phyloP scores from a whole-genome alignment of 306 rosid genomes.

The Dicorynia guianensis region DNA sequence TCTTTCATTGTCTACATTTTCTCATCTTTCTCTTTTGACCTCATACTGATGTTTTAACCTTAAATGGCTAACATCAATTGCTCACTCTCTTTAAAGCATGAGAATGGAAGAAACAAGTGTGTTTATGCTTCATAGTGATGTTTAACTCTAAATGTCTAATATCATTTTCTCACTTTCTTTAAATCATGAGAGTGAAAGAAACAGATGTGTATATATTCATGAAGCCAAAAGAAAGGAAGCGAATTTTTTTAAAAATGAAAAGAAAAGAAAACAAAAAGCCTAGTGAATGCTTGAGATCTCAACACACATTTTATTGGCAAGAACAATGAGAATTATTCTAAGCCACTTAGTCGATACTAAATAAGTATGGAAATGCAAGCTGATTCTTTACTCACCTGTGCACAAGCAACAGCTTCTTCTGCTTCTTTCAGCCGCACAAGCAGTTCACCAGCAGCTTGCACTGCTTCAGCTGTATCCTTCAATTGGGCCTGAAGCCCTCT shows the following conservation, averaged over 20 bases:
- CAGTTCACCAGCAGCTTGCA: constrained; percentile 98
- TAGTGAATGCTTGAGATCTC: constrained; percentile 1
- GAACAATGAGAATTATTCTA: constrained; percentile 2
- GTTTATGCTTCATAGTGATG: background rate
- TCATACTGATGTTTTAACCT: too few relatives aligned
- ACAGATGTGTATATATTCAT: background rate
- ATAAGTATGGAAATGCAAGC: background rate
- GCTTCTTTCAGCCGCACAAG: constrained; percentile 94
- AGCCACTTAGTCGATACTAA: constrained; percentile 3
- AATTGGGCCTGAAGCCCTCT: constrained; percentile 95
- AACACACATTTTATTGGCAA: background rate
- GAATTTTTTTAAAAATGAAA: too few relatives aligned
- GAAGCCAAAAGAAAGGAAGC: background rate
- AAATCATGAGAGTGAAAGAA: constrained; percentile 16
- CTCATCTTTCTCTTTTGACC: too few relatives aligned
- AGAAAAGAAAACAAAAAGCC: background rate
- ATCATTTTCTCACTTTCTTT: background rate
- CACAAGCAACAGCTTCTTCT: constrained; percentile 77
- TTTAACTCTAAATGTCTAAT: background rate
- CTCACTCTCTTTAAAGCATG: too few relatives aligned
- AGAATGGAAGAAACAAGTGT: too few relatives aligned
- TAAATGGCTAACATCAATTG: too few relatives aligned
- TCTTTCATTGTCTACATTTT: too few relatives aligned
- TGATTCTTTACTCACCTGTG: constrained; percentile 69
- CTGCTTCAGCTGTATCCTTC: constrained; percentile 98